Conservation (phyloP, 78 protist species). For the Neovahlkampfia damariscottae region DNA sequence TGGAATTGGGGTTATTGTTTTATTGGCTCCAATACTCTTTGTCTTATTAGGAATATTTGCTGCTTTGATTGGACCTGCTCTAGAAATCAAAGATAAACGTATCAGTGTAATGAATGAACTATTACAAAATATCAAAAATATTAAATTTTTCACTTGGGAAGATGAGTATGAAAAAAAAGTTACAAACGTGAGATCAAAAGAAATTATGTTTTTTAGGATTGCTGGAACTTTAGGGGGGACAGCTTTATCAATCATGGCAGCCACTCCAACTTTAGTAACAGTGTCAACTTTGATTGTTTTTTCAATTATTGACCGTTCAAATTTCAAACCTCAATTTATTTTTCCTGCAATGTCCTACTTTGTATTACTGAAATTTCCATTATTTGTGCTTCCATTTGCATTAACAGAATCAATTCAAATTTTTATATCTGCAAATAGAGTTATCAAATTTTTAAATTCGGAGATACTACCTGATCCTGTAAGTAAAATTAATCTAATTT, state of each 20-base stretch:
- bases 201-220: conserved; percentile 16
- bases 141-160: conserved; percentile 38
- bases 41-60: not conserved
- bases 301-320: conserved; percentile 10
- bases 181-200: conserved; percentile 3
- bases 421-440: conserved; percentile 49
- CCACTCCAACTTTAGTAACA: conserved; percentile 50
- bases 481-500: too few species aligned
- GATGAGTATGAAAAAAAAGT: not conserved
- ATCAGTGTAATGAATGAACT: conserved; percentile 34
- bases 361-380: conserved; percentile 55
- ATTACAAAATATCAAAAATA: conserved; percentile 19
- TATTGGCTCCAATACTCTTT: conserved; percentile 39
- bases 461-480: too few species aligned
- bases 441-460: conserved; percentile 41
- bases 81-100: not conserved
- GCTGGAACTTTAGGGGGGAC: conserved; percentile 25
- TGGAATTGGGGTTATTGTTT: conserved; percentile 38
- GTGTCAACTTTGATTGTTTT: conserved; percentile 44
- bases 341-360: conserved; percentile 69
- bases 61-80: not conserved
- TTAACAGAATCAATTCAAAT: conserved; percentile 47
- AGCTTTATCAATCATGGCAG: conserved; percentile 24
- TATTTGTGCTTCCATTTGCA: conserved; percentile 49
- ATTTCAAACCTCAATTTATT: conserved; percentile 25